Conservation (phyloP, 1,284 basidiomycete species). For the Cryptococcus sp. region DNA sequence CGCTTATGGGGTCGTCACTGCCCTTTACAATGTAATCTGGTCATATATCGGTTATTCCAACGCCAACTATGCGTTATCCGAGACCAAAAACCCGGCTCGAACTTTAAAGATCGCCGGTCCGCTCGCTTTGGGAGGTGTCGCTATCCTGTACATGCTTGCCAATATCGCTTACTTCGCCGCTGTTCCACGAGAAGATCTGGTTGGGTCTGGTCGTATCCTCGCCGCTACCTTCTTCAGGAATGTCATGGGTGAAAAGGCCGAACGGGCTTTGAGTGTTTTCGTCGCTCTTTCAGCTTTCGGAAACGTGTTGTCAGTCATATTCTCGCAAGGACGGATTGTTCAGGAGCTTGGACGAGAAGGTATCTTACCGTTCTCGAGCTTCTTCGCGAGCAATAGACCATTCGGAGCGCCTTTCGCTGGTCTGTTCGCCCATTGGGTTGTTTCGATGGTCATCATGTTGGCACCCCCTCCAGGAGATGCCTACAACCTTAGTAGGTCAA, state of each 20-base stretch:
- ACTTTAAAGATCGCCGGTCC: slow-evolving; percentile 33
- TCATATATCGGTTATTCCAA: slow-evolving; percentile 49
- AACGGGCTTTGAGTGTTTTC: slow-evolving; percentile 31
- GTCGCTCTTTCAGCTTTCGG: slow-evolving; percentile 44
- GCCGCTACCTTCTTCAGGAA: slow-evolving; percentile 44
- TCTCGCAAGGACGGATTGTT: slow-evolving; percentile 51
- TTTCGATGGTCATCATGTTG: slow-evolving; percentile 56
- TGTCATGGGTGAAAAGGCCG: slow-evolving; percentile 45
- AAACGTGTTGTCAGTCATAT: slow-evolving; percentile 30
- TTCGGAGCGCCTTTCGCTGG: slow-evolving; percentile 48
- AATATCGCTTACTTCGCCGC: slow-evolving; percentile 49
- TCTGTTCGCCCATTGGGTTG: slow-evolving; percentile 51
- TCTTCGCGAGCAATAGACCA: slow-evolving; percentile 36
- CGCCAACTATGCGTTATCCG: slow-evolving; percentile 53
- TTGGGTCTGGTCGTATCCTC: slow-evolving; percentile 33
- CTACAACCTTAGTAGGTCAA: slow-evolving; percentile 49
- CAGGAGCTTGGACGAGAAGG: slow-evolving; percentile 42
- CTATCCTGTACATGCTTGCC: slow-evolving; percentile 32
- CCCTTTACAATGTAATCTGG: slow-evolving; percentile 23
- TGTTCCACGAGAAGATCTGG: slow-evolving; percentile 42
- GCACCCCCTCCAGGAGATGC: slow-evolving; percentile 56
- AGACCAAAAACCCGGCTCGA: slow-evolving; percentile 44
- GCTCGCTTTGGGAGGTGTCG: slow-evolving; percentile 26
- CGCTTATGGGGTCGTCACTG: slow-evolving; percentile 51
- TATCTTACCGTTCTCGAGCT: slow-evolving; percentile 39